Percentiles rank a stretch among this genome's conserved stretches.
Evolutionary conservation across 352 stramenopile genomes (phyloP).

Genomic region (Thalassiosira exigua): DNA sequence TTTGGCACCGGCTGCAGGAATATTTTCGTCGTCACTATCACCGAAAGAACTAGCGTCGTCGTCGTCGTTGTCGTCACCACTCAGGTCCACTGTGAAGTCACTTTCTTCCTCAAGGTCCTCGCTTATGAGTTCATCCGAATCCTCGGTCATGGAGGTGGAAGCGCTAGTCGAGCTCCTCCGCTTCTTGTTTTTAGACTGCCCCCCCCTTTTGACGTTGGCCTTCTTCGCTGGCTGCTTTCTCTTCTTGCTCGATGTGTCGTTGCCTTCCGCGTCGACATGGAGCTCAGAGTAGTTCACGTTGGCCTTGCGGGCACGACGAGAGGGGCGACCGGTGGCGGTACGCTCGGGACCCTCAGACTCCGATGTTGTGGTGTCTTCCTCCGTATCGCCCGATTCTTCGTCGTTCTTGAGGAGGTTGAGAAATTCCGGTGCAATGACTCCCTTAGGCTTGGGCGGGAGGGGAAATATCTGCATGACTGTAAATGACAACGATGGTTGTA

Average conservation of each 20-base stretch:
- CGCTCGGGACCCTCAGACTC: not conserved
- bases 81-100: not conserved
- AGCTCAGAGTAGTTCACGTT: conserved; percentile 24
- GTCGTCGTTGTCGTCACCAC: not conserved
- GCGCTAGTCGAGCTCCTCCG: conserved; percentile 7
- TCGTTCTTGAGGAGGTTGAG: conserved; percentile 25
- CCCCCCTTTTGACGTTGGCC: conserved; percentile 2
- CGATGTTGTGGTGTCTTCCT: not conserved
- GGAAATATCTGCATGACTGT: conserved; percentile 57
- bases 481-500: not conserved
- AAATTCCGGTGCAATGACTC: conserved; percentile 31
- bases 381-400: conserved; percentile 36
- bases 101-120: not conserved
- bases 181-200: conserved; percentile 12
- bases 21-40: conserved; percentile 12
- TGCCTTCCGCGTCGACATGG: conserved; percentile 17
- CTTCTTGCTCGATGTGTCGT: conserved; percentile 8
- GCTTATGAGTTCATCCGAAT: not conserved
- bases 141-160: conserved; percentile 8
- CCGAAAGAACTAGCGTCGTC: conserved; percentile 1
- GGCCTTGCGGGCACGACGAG: conserved; percentile 2
- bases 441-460: conserved; percentile 44
- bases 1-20: not conserved
- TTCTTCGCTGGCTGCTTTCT: conserved; percentile 21
- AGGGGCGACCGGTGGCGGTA: conserved; percentile 2